Conservation (phyloP, 2,329 filamentous ascomycete species). For the Clarireedia homoeocarpa region DNA sequence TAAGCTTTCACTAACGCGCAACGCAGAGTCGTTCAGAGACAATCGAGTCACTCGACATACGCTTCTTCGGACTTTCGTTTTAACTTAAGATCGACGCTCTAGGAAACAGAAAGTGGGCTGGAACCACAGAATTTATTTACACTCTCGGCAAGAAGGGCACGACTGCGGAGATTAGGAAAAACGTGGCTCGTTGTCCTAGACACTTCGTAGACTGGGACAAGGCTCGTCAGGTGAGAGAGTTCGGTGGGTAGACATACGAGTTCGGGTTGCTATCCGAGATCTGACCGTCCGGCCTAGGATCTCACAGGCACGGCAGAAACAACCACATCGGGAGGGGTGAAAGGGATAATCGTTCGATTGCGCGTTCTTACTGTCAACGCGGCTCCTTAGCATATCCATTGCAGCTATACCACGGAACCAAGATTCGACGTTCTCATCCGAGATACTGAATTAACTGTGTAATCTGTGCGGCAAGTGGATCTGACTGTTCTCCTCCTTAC, state of each 20-base stretch:
- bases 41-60: no score
- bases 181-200: not conserved
- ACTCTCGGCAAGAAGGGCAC: not conserved
- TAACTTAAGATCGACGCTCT: conserved; percentile 3
- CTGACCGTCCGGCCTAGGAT: not conserved
- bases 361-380: not conserved
- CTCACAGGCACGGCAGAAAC: not conserved
- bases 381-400: conserved; percentile 1
- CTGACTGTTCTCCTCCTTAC: conserved; percentile 11
- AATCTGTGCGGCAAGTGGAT: conserved; percentile 9
- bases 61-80: not conserved
- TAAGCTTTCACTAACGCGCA: not conserved
- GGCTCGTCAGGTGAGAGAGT: not conserved
- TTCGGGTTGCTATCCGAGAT: conserved; percentile 1
- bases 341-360: not conserved
- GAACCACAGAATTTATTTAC: conserved; percentile 2
- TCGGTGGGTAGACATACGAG: not conserved
- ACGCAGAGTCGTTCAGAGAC: no score
- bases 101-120: conserved; percentile 5
- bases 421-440: not conserved
- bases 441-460: not conserved
- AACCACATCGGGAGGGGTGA: not conserved
- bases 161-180: conserved; percentile 6
- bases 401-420: not conserved
- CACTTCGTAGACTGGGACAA: conserved; percentile 2